Percentiles rank a stretch among this genome's conserved stretches.
Conservation (phyloP, 345 rosid genomes). For the Linum tenue region DNA sequence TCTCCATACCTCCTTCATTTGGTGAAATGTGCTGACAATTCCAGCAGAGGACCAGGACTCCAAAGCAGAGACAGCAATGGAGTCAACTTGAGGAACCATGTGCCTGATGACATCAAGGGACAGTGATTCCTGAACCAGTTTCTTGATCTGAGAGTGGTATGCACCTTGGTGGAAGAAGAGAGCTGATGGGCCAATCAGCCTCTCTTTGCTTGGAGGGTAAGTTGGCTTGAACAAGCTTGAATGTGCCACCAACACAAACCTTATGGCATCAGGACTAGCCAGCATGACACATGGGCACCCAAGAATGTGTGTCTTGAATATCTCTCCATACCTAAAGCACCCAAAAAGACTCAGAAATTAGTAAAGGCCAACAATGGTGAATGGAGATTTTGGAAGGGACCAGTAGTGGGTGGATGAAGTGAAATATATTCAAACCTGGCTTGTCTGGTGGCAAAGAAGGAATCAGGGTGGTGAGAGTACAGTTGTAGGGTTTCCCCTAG, state of each 20-base stretch:
- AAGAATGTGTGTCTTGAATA: slow-evolving; percentile 46
- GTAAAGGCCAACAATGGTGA: too few relatives aligned
- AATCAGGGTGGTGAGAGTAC: slow-evolving; percentile 44
- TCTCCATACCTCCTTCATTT: slow-evolving; percentile 34
- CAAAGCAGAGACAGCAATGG: slow-evolving; percentile 25
- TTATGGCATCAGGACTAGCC: slow-evolving; percentile 39
- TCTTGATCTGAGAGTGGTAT: slow-evolving; percentile 34
- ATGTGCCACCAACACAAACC: slow-evolving; percentile 38
- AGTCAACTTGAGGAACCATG: slow-evolving; percentile 32
- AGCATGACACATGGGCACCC: slow-evolving; percentile 49
- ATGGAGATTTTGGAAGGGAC: too few relatives aligned
- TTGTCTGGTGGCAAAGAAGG: slow-evolving; percentile 36
- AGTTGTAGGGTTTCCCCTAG: slow-evolving; percentile 48
- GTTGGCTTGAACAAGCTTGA: slow-evolving; percentile 48
- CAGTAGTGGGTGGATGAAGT: background rate
- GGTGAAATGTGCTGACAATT: slow-evolving; percentile 33
- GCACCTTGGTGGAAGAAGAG: slow-evolving; percentile 44
- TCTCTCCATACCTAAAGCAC: slow-evolving; percentile 30
- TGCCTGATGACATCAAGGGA: slow-evolving; percentile 22
- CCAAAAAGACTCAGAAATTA: background rate
- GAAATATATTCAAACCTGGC: slow-evolving; percentile 20
- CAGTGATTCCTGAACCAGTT: slow-evolving; percentile 35
- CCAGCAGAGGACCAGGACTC: slow-evolving; percentile 19
- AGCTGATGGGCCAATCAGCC: slow-evolving; percentile 39
- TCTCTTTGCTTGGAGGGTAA: slow-evolving; percentile 44